Evolutionary conservation across 768 basidiomycete genomes (phyloP).

Genomic region (Pleurotus ostreatus): DNA sequence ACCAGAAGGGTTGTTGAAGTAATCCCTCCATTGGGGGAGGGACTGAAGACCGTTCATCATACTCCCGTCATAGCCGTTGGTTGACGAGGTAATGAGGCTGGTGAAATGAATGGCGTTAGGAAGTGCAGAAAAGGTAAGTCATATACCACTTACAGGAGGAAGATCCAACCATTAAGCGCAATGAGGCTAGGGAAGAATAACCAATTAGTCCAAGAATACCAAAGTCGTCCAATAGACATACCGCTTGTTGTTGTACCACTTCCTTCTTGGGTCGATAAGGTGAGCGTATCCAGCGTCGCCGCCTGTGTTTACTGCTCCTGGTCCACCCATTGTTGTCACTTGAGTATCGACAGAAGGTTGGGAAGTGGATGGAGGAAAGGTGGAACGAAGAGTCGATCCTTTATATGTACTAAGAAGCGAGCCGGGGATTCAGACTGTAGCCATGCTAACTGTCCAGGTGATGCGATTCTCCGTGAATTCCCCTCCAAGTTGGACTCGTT

Average conservation of each 20-base stretch:
- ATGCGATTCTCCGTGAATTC: constrained; percentile 41
- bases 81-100: constrained; percentile 72
- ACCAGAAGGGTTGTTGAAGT: constrained; percentile 56
- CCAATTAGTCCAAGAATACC: background rate
- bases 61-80: constrained; percentile 73
- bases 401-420: constrained; percentile 23
- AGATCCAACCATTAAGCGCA: constrained; percentile 63
- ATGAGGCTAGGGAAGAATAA: constrained; percentile 42
- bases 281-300: constrained; percentile 38
- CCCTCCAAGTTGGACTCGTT: constrained; percentile 6
- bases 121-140: too few species aligned
- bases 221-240: constrained; percentile 20
- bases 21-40: constrained; percentile 55
- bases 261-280: constrained; percentile 60
- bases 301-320: constrained; percentile 36
- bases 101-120: background rate
- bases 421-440: constrained; percentile 12
- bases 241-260: constrained; percentile 78
- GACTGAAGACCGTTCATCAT: constrained; percentile 82
- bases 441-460: constrained; percentile 26
- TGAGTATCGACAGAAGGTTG: constrained; percentile 19
- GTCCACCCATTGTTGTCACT: constrained; percentile 45
- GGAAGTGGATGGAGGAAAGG: constrained; percentile 27
- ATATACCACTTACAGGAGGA: constrained; percentile 48
- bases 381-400: constrained; percentile 21